Evolutionary conservation across 2,329 filamentous ascomycete genomes (phyloP).

Genomic region (Ciborinia camelliae): DNA sequence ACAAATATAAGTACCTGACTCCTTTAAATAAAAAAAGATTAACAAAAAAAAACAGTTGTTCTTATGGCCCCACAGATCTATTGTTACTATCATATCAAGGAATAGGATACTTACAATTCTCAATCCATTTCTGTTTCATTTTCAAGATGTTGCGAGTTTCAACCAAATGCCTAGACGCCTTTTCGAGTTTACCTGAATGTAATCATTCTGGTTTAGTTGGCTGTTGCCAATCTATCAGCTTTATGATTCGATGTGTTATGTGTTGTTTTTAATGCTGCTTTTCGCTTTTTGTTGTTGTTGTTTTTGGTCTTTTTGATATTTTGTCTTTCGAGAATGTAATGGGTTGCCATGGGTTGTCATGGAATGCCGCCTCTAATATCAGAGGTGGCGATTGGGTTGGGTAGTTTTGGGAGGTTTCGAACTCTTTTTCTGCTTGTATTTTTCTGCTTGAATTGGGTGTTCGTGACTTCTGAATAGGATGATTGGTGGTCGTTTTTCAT

Average conservation of each 20-base stretch:
- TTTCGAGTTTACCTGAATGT: too few relatives aligned
- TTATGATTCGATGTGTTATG: not conserved
- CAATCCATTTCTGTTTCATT: not conserved
- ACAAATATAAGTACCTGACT: not conserved
- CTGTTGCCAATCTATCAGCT: not conserved
- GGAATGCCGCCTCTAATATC: not conserved
- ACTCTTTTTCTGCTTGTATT: not conserved
- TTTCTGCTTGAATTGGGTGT: not conserved
- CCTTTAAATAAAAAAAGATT: not conserved
- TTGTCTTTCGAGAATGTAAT: not conserved
- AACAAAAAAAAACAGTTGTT: not conserved
- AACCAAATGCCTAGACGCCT: too few relatives aligned
- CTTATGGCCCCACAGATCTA: not conserved
- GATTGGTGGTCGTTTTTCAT: too few relatives aligned
- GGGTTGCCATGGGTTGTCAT: too few relatives aligned
- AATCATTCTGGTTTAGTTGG: not conserved
- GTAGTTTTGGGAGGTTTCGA: too few relatives aligned
- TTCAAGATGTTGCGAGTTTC: not conserved
- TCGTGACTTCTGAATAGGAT: too few relatives aligned
- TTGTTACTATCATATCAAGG: not conserved
- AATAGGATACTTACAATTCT: not conserved
- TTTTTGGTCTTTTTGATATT: not conserved
- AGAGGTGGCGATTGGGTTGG: not conserved
- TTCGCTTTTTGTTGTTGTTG: not conserved
- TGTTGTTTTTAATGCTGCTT: not conserved